These are phyloP conservation scores for Mayamaea pseudoterrestris DNA, from an alignment of 108 stramenopile genomes.

Conservation along the genomic window DNA sequence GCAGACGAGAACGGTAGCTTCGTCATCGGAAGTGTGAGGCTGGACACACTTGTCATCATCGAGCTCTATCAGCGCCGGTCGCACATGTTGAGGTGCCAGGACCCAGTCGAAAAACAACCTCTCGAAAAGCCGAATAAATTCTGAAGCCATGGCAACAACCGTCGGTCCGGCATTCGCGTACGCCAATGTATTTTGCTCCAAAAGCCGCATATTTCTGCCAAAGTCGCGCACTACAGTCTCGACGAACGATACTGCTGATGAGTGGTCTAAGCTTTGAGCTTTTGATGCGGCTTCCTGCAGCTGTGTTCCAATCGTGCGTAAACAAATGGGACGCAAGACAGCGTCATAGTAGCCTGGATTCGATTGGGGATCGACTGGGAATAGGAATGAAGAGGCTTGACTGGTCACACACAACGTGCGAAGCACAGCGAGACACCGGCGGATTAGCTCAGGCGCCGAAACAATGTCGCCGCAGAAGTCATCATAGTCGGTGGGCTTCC, in stretches of 20 bases:
- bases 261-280: slow-evolving; percentile 3
- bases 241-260: background rate
- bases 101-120: slow-evolving; percentile 82
- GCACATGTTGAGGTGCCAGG: slow-evolving; percentile 42
- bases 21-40: slow-evolving; percentile 43
- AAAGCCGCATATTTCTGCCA: slow-evolving; percentile 59
- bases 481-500: slow-evolving; percentile 13
- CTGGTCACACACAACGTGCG: slow-evolving; percentile 44
- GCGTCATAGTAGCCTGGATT: slow-evolving; percentile 81
- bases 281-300: slow-evolving; percentile 37
- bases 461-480: slow-evolving; percentile 72
- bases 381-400: slow-evolving; percentile 65
- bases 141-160: slow-evolving; percentile 55
- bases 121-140: slow-evolving; percentile 75
- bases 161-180: slow-evolving; percentile 58
- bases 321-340: slow-evolving; percentile 61
- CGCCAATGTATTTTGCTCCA: slow-evolving; percentile 50
- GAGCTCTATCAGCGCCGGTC: slow-evolving; percentile 40
- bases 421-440: slow-evolving; percentile 76
- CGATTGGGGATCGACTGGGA: slow-evolving; percentile 74
- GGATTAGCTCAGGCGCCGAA: slow-evolving; percentile 64
- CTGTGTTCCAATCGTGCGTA: slow-evolving; percentile 50
- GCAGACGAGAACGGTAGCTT: slow-evolving; percentile 72
- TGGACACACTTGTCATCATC: slow-evolving; percentile 82
- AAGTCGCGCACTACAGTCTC: slow-evolving; percentile 48